Conservation (phyloP, 2,329 filamentous ascomycete species). For the Scytalidium lignicola region DNA sequence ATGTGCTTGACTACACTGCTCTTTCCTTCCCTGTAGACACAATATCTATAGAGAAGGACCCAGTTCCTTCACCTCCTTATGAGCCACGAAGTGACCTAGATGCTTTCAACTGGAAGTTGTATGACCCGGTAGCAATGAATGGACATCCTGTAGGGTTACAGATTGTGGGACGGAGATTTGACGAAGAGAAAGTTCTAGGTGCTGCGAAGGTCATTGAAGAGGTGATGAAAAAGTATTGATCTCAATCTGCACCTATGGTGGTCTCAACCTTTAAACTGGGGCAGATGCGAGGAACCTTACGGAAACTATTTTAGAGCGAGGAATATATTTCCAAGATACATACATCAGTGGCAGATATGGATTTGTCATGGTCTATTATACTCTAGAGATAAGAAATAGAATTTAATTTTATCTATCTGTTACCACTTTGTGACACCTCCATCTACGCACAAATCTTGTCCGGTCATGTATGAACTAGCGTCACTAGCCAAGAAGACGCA, state of each 20-base stretch:
- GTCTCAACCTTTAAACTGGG: no score
- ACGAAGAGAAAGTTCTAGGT: conserved; percentile 42
- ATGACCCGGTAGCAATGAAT: conserved; percentile 36
- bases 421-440: conserved; percentile 18
- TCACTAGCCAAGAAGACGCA: conserved; percentile 53
- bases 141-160: conserved; percentile 48
- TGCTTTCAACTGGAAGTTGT: conserved; percentile 45
- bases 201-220: background rate
- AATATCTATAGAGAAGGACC: conserved; percentile 33
- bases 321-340: no score
- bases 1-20: conserved; percentile 57
- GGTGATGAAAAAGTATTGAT: background rate
- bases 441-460: conserved; percentile 26
- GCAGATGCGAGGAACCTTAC: no score
- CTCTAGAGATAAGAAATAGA: background rate
- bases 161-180: conserved; percentile 43
- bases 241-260: background rate
- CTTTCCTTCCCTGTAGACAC: conserved; percentile 51
- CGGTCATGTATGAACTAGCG: conserved; percentile 57
- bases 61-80: conserved; percentile 30
- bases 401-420: background rate
- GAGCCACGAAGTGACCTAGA: conserved; percentile 45
- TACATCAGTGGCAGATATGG: no score
- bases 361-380: no score
- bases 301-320: no score